phyloP scores from a whole-genome alignment of 805 yeast genomes.

The Ogataea naganishii region DNA sequence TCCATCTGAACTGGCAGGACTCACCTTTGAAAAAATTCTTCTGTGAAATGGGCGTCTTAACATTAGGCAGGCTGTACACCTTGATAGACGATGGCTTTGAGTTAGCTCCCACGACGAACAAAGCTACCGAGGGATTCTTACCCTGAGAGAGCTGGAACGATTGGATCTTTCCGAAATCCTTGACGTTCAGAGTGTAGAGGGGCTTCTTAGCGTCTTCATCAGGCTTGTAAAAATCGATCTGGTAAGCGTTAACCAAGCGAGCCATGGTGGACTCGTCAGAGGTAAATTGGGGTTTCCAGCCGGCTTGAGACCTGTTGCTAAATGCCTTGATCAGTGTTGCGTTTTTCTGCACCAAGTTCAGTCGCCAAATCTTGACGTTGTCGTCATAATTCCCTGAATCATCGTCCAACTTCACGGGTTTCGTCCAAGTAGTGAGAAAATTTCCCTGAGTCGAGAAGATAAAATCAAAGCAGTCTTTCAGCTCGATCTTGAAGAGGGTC shows the following conservation, averaged over 20 bases:
- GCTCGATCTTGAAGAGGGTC: slow-evolving; percentile 37
- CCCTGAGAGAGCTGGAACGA: slow-evolving; percentile 75
- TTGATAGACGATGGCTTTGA: slow-evolving; percentile 88
- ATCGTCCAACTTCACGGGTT: slow-evolving; percentile 56
- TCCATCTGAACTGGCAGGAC: slow-evolving; percentile 88
- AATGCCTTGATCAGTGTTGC: slow-evolving; percentile 34
- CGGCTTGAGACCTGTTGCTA: slow-evolving; percentile 73
- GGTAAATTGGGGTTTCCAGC: slow-evolving; percentile 91
- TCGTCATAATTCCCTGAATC: slow-evolving; percentile 68
- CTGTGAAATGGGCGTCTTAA: slow-evolving; percentile 68
- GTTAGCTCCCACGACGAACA: slow-evolving; percentile 76
- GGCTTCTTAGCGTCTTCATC: slow-evolving; percentile 40
- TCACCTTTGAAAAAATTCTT: slow-evolving; percentile 95
- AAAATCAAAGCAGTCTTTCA: slow-evolving; percentile 68
- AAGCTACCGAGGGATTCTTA: slow-evolving; percentile 79
- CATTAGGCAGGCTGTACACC: slow-evolving; percentile 72
- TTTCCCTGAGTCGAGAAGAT: slow-evolving; percentile 85
- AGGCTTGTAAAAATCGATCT: slow-evolving; percentile 58
- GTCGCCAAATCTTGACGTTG: slow-evolving; percentile 71
- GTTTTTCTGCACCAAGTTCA: slow-evolving; percentile 19
- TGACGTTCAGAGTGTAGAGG: slow-evolving; percentile 48
- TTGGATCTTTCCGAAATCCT: slow-evolving; percentile 37
- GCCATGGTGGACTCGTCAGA: slow-evolving; percentile 69
- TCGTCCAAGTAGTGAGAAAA: slow-evolving; percentile 82
- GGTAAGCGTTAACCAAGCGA: slow-evolving; percentile 40